Conservation (phyloP, 2,329 filamentous ascomycete species). For the Aspergillus chevalieri region DNA sequence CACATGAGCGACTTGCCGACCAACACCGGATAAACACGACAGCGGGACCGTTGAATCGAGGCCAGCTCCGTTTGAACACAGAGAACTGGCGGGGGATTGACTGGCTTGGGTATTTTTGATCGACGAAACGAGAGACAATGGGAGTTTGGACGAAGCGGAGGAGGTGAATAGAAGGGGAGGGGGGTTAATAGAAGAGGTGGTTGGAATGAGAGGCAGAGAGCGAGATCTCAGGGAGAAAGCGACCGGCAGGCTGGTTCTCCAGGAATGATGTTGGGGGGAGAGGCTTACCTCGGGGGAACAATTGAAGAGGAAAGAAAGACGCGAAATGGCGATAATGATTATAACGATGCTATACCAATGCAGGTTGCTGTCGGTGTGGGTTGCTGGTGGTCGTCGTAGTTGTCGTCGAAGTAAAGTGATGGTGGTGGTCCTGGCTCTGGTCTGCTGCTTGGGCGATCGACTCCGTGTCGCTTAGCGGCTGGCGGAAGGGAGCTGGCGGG, state of each 20-base stretch:
- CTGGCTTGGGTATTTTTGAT: no score
- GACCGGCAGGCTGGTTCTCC: slow-evolving; percentile 6
- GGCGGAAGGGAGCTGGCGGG: slow-evolving; percentile 4
- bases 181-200: not conserved
- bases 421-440: slow-evolving; percentile 7
- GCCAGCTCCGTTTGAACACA: no score
- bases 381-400: no score
- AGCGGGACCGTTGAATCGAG: not conserved
- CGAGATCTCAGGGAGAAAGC: not conserved
- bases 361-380: no score
- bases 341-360: no score
- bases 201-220: not conserved
- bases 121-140: not conserved
- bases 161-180: not conserved
- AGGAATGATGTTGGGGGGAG: slow-evolving; percentile 4
- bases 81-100: no score
- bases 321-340: no score
- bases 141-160: not conserved
- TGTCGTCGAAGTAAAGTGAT: no score
- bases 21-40: slow-evolving; percentile 7
- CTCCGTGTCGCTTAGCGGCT: slow-evolving; percentile 38
- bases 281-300: slow-evolving; percentile 3
- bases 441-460: slow-evolving; percentile 23
- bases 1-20: slow-evolving; percentile 21
- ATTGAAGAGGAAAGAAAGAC: not conserved